phyloP scores from a whole-genome alignment of 2,329 filamentous ascomycete genomes.

The Pseudopithomyces maydicus region DNA sequence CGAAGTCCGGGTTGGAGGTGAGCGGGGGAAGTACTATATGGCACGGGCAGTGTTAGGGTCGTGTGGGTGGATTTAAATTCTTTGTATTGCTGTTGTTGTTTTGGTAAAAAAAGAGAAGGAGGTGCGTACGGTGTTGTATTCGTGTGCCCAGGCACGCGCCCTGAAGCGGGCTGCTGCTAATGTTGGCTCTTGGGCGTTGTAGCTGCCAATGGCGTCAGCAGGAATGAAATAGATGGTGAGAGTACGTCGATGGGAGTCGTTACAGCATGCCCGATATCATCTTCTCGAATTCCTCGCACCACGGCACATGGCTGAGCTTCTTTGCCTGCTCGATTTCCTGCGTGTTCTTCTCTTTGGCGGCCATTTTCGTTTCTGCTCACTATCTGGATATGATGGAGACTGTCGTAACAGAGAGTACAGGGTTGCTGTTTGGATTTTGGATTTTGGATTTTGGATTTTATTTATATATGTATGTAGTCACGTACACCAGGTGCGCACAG shows the following conservation, averaged over 20 bases:
- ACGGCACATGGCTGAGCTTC: constrained; percentile 57
- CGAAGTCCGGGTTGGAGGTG: constrained; percentile 27
- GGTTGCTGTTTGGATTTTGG: no score
- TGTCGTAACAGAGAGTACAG: no score
- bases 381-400: no score
- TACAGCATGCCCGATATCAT: constrained; percentile 69
- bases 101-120: neutral
- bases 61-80: neutral
- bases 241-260: neutral
- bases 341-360: constrained; percentile 49
- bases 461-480: neutral
- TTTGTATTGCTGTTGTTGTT: no score
- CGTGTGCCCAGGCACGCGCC: constrained; percentile 61
- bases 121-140: constrained; percentile 54
- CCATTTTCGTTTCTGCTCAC: constrained; percentile 30
- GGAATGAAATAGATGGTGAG: neutral
- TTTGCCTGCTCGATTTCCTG: constrained; percentile 54
- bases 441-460: neutral
- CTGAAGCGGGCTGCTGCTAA: constrained; percentile 58
- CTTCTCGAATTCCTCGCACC: constrained; percentile 66
- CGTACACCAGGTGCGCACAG: no score
- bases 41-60: no score
- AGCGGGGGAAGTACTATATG: constrained; percentile 42
- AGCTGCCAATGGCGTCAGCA: constrained; percentile 42
- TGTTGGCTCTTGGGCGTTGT: constrained; percentile 56